A percentile compares a stretch with the other conserved stretches of the same genome.
phyloP scores from a whole-genome alignment of 495 filamentous ascomycete species.

The Penicillium psychrofluorescens region DNA sequence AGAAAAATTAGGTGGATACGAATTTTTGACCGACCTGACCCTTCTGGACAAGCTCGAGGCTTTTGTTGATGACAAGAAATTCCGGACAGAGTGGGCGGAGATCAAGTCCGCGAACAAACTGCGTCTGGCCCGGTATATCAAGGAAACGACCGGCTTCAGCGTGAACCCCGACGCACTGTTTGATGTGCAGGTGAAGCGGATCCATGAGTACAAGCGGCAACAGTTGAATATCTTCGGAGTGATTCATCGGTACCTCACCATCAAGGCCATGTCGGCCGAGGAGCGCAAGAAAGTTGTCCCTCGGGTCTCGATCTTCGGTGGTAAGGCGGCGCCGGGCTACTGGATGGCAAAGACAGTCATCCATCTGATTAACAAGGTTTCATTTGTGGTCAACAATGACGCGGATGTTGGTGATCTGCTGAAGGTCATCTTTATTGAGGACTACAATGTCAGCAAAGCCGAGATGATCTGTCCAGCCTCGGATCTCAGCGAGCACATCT shows the following conservation, averaged over 20 bases:
- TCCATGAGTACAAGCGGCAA: slow-evolving; percentile 99
- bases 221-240: slow-evolving; percentile 98
- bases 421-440: slow-evolving; percentile 94
- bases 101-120: slow-evolving; percentile 79
- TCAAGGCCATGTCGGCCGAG: slow-evolving; percentile 78
- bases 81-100: slow-evolving; percentile 85
- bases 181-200: slow-evolving; percentile 96
- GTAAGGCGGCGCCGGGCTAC: slow-evolving; percentile 95
- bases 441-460: slow-evolving; percentile 99
- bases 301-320: slow-evolving; percentile 95
- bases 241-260: slow-evolving; percentile 85
- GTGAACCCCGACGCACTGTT: slow-evolving; percentile 88
- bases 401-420: slow-evolving; percentile 84
- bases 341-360: slow-evolving; percentile 99
- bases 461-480: slow-evolving; percentile 93
- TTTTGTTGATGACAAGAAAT: slow-evolving; percentile 74
- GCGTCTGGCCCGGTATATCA: slow-evolving; percentile 83
- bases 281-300: slow-evolving; percentile 83
- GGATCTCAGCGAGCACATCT: slow-evolving; percentile 97
- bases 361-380: slow-evolving; percentile 89
- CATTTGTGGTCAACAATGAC: slow-evolving; percentile 86
- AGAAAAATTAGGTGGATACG: slow-evolving; percentile 73
- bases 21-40: slow-evolving; percentile 83
- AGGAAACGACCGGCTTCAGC: slow-evolving; percentile 63
- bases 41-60: slow-evolving; percentile 75